Evolutionary conservation across 2,329 filamentous ascomycete genomes (phyloP), one percentile per base, ranked within the genome.

Genomic region (Colletotrichum navitas): DNA sequence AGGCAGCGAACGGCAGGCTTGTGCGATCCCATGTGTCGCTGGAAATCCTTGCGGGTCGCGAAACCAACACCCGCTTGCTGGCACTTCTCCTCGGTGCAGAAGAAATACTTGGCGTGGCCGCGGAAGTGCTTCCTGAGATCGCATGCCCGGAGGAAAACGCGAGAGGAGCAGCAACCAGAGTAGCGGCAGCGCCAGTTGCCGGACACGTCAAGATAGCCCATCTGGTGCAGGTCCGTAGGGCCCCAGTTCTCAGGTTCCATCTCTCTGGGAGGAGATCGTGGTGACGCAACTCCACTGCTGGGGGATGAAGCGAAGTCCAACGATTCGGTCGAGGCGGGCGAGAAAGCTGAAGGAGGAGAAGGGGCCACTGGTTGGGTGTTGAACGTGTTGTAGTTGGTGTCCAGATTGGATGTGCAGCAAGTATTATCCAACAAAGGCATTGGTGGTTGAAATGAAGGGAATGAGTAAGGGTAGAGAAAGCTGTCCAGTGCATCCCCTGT

Each of bases 101-200:
- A 70, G 49, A 70, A 70, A 24, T 67, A 70, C 47, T 70, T 70
- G 18, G 63, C 63, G 21, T 70, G 68, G 32, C 68, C 63, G 29
- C 68, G 68, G 49, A 67, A 70, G 47, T 70, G 68, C 55, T 70
- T 70, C 12, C 68, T 26, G 5, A 70, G 56, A 24, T 70, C 68
- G 10, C 68, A 70, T 10, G 68, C 68, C n/a, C 68, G 45, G 2
- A 70, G 56, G 41, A 70, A 70, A 3, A 70, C 63, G 26, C 68
- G 68, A 16, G 68, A 67, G 18, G 68, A 70, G 55, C 68, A 61
- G 49, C 68, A 70, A 1, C 68, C 68, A 1, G 55, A 52, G 39
- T 67, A 67, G 5, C 68, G 68, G 24, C 68, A 72, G 18, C 69
- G 69, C 69, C 66, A 63, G 39, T 69, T 72, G 45, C 69, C 69